Evolutionary conservation across 352 stramenopile species (phyloP), one percentile per base, ranked within the genome.

Genomic region (Pythium periplocum): DNA sequence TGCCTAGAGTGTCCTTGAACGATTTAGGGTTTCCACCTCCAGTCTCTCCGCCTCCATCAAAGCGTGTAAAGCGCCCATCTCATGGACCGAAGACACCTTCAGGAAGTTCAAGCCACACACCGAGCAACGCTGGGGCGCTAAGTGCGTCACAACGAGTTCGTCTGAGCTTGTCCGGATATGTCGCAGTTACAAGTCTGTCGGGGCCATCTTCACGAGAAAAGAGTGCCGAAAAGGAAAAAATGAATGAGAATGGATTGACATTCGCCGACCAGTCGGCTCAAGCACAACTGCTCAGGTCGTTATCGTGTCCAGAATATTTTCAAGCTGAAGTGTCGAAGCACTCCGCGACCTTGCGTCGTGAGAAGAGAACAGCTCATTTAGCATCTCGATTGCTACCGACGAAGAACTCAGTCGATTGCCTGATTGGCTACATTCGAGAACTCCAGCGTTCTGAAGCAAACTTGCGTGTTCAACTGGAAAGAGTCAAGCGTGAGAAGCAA

Each of bases 351-450:
- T 26, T 26, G 17, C n/a, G 71, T 41, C 62, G 73, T 68, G 48
- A 65, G 0, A 57, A 32, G 11, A 6, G 43, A n/a, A 30, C 55
- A 78, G 40, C 52, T 80, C 26, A 65, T 2, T 55, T 86, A 12
- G 71, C 73, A 31, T 75, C 69, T 43, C 84, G 78, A 54, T 47
- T 93, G 35, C 55, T 90, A 45, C 75, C 79, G 2, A 79, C 71
- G 8, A 73, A 69, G 26, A 72, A 68, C 30, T 78, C 69, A 11
- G 61, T 93, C 43, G 78, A 87, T 46, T 85, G 68, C 41, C 51
- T 93, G 8, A 86, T 93, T 59, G 79, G 73, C 9, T 90, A 90
- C 51, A 79, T 93, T 43, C 75, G 71, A 0, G 82, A 93, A 50
- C 56, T 93, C 37, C 71, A 93, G 39, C 51, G 71, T 17, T 93